Evolutionary conservation across 2,329 filamentous ascomycete genomes (phyloP), one percentile per base, ranked within the genome.

Genomic region (Corynespora cassiicola): DNA sequence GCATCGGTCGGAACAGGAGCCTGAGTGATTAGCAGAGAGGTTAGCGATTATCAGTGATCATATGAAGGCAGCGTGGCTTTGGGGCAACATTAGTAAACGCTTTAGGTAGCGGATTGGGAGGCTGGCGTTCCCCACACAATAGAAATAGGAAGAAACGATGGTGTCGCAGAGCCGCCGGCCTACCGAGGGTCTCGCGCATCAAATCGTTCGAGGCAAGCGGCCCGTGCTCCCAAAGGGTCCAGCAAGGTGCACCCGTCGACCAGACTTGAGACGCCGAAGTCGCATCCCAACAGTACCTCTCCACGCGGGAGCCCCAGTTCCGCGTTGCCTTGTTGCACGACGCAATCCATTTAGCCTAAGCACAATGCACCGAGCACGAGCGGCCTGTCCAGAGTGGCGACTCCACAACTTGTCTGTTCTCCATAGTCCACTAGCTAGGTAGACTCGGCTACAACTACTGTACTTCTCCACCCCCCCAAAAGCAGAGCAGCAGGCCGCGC

Each of bases 121-220:
- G n/a, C n/a, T n/a, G n/a, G n/a, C 29, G 26, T 29, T 44, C 36
- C 39, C 46, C 43, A 36, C 43, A 41, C 36, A 28, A n/a, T 24
- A 31, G 26, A 22, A 45, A 43, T 36, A 27, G 37, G 33, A 45
- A 45, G 33, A 28, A 41, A 41, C 18, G 31, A 35, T 36, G 36
- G 42, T 43, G 31, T 31, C 28, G 30, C 29, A 27, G 32, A 33
- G 44, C 32, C 38, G 45, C 38, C 20, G 36, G 24, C 36, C 36
- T 40, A 32, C 42, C 42, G 42, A 26, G 26, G 24, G 34, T 37
- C 36, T 27, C 31, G 26, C 31, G 22, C 35, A 33, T 24, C 27
- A 36, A 31, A 41, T 28, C n/a, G 29, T 31, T 36, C 34, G 34
- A 37, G 34, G 6, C 22, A 6, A 9, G 24, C 4, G 33, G 33